Conservation (phyloP, 257 asterid genomes). For the Ocimum tenuiflorum region DNA sequence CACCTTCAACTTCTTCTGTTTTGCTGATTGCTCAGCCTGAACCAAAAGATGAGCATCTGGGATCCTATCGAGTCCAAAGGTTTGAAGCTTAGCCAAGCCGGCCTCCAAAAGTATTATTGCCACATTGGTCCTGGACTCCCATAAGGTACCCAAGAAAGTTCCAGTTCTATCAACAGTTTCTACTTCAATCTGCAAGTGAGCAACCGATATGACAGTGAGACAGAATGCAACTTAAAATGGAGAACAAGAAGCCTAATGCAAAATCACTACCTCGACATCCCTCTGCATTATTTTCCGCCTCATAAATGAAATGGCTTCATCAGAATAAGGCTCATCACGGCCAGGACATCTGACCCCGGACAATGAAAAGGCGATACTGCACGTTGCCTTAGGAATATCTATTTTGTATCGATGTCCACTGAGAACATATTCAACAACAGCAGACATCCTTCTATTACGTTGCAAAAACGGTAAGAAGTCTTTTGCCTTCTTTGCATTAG, state of each 20-base stretch:
- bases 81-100: constrained; percentile 86
- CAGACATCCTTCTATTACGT: constrained; percentile 82
- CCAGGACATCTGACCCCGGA: constrained; percentile 99
- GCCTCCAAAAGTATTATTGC: constrained; percentile 84
- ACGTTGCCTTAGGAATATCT: constrained; percentile 87
- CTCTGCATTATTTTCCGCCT: constrained; percentile 98
- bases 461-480: constrained; percentile 90
- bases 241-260: background rate
- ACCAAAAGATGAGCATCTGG: constrained; percentile 77
- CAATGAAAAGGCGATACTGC: constrained; percentile 81
- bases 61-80: constrained; percentile 74
- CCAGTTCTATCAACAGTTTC: constrained; percentile 97
- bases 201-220: background rate
- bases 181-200: constrained; percentile 61
- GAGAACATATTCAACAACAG: constrained; percentile 86
- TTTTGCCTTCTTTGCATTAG: constrained; percentile 69
- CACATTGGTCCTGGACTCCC: constrained; percentile 78
- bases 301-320: constrained; percentile 96
- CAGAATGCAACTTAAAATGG: background rate
- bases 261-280: constrained; percentile 76
- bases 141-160: constrained; percentile 84
- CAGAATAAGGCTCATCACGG: constrained; percentile 83
- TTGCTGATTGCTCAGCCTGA: constrained; percentile 94
- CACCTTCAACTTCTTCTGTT: constrained; percentile 88
- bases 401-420: constrained; percentile 93